phyloP scores from a whole-genome alignment of 106 monocot species.

The Dactylorhiza incarnata region DNA sequence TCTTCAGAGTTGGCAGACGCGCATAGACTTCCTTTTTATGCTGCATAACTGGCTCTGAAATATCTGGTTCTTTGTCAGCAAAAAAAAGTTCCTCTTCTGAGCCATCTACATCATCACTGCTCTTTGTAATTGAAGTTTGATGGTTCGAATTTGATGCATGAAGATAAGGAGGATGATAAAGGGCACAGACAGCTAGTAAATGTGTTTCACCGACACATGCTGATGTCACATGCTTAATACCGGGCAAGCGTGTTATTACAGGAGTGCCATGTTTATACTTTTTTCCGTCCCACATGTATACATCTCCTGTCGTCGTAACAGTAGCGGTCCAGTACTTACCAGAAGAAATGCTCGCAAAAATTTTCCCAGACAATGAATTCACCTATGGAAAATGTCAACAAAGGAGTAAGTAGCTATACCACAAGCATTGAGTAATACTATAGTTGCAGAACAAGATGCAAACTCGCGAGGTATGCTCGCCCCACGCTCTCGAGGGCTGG shows the following conservation, averaged over 20 bases:
- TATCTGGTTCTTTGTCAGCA: constrained; percentile 24
- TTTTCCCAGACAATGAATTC: constrained; percentile 57
- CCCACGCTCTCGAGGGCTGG: too few relatives aligned
- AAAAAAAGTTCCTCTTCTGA: constrained; percentile 70
- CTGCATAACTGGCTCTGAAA: constrained; percentile 11
- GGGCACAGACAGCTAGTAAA: constrained; percentile 59
- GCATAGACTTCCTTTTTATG: constrained; percentile 10
- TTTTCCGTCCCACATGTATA: constrained; percentile 94
- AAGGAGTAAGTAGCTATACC: not conserved
- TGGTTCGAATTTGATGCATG: constrained; percentile 11
- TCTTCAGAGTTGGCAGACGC: constrained; percentile 70
- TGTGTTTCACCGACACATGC: constrained; percentile 97
- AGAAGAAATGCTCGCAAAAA: constrained; percentile 74
- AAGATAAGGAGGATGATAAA: constrained; percentile 65
- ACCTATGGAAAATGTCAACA: constrained; percentile 28
- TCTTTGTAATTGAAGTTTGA: constrained; percentile 14
- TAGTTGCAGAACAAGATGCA: too few relatives aligned
- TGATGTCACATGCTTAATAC: constrained; percentile 74
- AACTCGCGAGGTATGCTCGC: too few relatives aligned
- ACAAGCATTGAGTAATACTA: not conserved
- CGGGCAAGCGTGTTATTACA: constrained; percentile 62
- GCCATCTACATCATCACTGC: constrained; percentile 44
- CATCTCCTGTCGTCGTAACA: constrained; percentile 75
- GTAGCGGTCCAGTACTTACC: constrained; percentile 94
- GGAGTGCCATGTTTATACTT: constrained; percentile 51